Evolutionary conservation across 1,284 basidiomycete genomes (phyloP), one percentile per base, ranked within the genome.

Genomic region (Ceratobasidium theobromae): DNA sequence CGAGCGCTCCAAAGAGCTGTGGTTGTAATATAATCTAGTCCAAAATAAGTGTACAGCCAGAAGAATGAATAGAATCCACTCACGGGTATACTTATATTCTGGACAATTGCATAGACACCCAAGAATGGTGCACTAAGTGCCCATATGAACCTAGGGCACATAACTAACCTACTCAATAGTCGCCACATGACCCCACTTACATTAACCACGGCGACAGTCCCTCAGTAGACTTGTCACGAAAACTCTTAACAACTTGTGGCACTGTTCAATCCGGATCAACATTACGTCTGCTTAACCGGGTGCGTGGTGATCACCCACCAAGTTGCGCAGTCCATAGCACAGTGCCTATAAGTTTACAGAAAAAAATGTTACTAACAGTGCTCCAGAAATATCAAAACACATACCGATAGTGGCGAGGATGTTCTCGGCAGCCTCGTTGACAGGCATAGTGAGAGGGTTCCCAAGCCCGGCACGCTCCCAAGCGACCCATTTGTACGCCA

Each of bases 191-290:
- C 16, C 40, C 35, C 48, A 62, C 72, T 57, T 55, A 88, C 86
- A 91, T 84, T 35, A 94, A 80, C 74, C 79, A 85, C 14, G 80
- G 81, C 0, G 89, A 91, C 4, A 93, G 79, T 0, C 91, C 91
- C 25, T 85, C 80, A 0, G 88, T 90, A 32, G 83, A 84, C 72
- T 91, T 89, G 21, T 81, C 78, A n/a, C 85, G 81, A 76, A 84
- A 87, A 70, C 82, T 88, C 74, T 93, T 92, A 82, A 84, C 84
- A 21, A 87, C 53, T 28, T 65, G 51, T 8, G 53, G 65, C 32
- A 49, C 48, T 53, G 35, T 18, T 3, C 23, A 16, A 18, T 40
- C 5, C 23, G 32, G 14, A 43, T 33, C 21, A 41, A 46, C 53
- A 51, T 55, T 21, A n/a, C 30, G 18, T 33, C 18, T 27, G 21